These are phyloP conservation scores for Camellia granthamiana DNA, from an alignment of 148 eudicot genomes.

Conservation along the genomic window DNA sequence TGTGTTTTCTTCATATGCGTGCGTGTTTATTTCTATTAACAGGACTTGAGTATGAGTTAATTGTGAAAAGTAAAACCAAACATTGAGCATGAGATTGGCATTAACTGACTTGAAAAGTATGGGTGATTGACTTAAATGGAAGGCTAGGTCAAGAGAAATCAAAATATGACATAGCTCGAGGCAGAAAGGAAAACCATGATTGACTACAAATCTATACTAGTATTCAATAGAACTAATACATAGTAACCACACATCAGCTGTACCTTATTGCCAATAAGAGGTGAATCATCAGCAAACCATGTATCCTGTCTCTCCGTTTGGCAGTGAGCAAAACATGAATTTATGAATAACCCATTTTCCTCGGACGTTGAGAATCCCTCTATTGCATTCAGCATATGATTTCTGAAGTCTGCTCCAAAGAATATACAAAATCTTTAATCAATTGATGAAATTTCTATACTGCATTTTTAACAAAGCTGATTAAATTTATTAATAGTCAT, in stretches of 20 bases:
- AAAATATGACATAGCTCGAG: not conserved
- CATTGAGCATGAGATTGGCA: not conserved
- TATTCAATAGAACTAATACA: not conserved
- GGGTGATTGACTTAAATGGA: not conserved
- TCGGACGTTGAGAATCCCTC: constrained; percentile 50
- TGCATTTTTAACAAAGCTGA: not conserved
- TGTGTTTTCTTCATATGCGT: not conserved
- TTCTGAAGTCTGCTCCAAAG: constrained; percentile 62
- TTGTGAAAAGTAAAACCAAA: not conserved
- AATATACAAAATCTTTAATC: not conserved
- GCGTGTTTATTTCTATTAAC: not conserved
- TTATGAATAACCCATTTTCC: constrained; percentile 74
- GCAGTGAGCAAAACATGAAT: constrained; percentile 98
- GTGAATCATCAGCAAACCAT: constrained; percentile 92
- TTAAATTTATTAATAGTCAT: not conserved
- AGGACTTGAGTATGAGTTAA: not conserved
- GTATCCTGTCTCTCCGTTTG: constrained; percentile 98
- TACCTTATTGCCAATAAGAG: constrained; percentile 75
- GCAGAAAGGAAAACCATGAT: not conserved
- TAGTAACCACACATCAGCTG: not conserved
- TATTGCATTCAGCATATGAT: constrained; percentile 60
- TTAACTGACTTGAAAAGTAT: not conserved
- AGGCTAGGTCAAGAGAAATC: not conserved
- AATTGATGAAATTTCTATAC: not conserved
- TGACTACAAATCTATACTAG: not conserved